Base-by-base conservation (phyloP, 108 stramenopile species). In the Skeletonema grethae region DNA sequence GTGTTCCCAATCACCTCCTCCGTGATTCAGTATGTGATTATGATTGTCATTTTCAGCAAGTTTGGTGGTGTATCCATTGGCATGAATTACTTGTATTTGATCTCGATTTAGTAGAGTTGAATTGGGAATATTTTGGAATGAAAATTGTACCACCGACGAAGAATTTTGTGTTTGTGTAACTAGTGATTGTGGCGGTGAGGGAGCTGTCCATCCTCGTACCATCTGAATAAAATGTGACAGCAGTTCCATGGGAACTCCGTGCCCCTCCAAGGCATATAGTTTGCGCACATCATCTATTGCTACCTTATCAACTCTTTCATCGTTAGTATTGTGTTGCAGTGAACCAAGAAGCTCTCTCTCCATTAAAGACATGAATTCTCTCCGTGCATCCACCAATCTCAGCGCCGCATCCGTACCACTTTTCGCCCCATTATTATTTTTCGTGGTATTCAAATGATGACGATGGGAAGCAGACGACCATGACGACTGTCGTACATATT, bases 331-430 rank as follows among this genome's bases (percentile, higher is more conserved):
- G 4, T 15, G 15, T n/a, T 43, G 41, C 4, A n/a, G 41, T n/a
- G 41, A n/a, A 43, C 41, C 41, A 43, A 43, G 41, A 43, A 67
- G 43, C 32, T 75, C 65, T 2, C 24, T 34, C 1, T 29, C 15
- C 34, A 75, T 67, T 9, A 53, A 32, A 61, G 30, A 32, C 34
- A 15, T 20, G 39, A 76, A 68, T 11, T 59, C 60, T 12, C 75
- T 67, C 36, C 75, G 64, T 28, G 59, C 75, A 38, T 62, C 61
- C 2, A 76, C 61, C 25, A 76, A 56, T 25, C 64, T 16, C 24
- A 55, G 61, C 20, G 75, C 75, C 9, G 75, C 75, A 28, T 61
- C 35, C 5, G 13, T n/a, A 20, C 75, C 75, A 68, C 67, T 76
- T 22, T 48, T 76, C 3, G 75, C 38, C 4, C 69, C 69, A 5